Conservation (phyloP, 352 stramenopile genomes). For the Phytopythium mirpurense region DNA sequence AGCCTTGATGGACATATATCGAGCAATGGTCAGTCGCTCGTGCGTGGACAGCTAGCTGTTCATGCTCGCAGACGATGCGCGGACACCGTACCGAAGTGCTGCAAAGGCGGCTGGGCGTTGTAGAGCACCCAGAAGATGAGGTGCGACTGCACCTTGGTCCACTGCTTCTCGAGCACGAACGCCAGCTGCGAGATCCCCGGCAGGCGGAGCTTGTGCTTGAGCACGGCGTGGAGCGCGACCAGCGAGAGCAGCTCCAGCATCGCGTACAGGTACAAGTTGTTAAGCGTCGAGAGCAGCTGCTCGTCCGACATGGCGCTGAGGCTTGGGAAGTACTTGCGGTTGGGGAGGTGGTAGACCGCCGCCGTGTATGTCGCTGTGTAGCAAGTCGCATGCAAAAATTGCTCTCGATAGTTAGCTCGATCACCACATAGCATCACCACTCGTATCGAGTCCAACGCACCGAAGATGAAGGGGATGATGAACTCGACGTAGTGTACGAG, state of each 20-base stretch:
- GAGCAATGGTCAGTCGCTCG: background rate
- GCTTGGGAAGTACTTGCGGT: conserved; percentile 16
- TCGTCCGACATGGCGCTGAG: conserved; percentile 12
- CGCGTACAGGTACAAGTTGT: conserved; percentile 21
- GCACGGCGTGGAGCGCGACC: conserved; percentile 10
- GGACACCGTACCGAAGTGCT: conserved; percentile 16
- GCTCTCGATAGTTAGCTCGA: background rate
- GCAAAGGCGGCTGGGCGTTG: conserved; percentile 16
- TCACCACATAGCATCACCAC: background rate
- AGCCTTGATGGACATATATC: conserved; percentile 6
- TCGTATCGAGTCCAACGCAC: background rate
- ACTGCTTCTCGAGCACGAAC: conserved; percentile 26
- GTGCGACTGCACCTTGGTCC: conserved; percentile 13
- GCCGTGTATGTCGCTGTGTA: conserved; percentile 21
- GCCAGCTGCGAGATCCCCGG: conserved; percentile 19
- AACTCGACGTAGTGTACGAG: conserved; percentile 15
- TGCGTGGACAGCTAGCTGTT: background rate
- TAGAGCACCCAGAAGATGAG: conserved; percentile 32
- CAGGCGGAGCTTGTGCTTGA: conserved; percentile 17
- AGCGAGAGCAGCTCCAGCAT: conserved; percentile 26
- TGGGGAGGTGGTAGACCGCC: conserved; percentile 22
- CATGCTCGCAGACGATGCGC: background rate
- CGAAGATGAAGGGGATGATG: conserved; percentile 12
- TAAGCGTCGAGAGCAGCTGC: conserved; percentile 9
- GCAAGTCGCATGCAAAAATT: background rate